These are phyloP conservation scores for Selenicereus undatus DNA, from an alignment of 148 eudicot species.

Conservation along the genomic window DNA sequence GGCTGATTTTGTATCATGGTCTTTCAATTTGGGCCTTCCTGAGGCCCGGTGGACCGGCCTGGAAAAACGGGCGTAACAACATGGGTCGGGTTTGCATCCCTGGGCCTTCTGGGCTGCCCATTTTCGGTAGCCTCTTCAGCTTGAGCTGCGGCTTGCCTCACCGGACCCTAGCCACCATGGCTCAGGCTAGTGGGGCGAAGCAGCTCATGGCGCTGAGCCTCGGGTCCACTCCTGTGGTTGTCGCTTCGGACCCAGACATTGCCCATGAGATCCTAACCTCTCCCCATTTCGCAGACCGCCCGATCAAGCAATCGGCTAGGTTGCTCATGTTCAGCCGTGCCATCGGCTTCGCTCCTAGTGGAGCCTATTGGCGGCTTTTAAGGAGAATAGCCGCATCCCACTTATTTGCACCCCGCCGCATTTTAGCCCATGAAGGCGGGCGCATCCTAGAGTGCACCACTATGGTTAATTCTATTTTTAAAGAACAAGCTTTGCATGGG, in stretches of 20 bases:
- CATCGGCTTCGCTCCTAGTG: conserved; percentile 70
- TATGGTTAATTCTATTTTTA: conserved; percentile 33
- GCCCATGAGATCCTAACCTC: conserved; percentile 61
- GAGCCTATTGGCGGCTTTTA: conserved; percentile 58
- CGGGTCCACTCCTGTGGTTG: conserved; percentile 45
- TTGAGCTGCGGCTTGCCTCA: conserved; percentile 55
- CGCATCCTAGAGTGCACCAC: conserved; percentile 42
- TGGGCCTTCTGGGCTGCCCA: conserved; percentile 51
- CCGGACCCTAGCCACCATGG: conserved; percentile 47
- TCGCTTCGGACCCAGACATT: conserved; percentile 41
- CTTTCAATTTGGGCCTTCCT: conserved; percentile 41
- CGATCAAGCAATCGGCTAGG: conserved; percentile 59
- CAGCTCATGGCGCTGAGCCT: conserved; percentile 67
- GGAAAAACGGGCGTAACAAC: conserved; percentile 44
- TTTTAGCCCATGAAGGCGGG: conserved; percentile 39
- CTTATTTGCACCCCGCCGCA: conserved; percentile 49
- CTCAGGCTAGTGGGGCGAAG: conserved; percentile 21
- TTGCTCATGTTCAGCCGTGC: conserved; percentile 67
- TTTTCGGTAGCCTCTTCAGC: conserved; percentile 46
- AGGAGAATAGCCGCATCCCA: conserved; percentile 53
- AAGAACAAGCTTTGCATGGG: conserved; percentile 35
- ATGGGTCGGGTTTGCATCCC: conserved; percentile 43
- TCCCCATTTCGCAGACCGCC: conserved; percentile 57
- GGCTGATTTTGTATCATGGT: not conserved
- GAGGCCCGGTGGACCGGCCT: conserved; percentile 45